A percentile compares a stretch with the other conserved stretches of the same genome.
These are phyloP conservation scores for Huntiella decipiens DNA, from an alignment of 2,329 filamentous ascomycete genomes.

Conservation along the genomic window DNA sequence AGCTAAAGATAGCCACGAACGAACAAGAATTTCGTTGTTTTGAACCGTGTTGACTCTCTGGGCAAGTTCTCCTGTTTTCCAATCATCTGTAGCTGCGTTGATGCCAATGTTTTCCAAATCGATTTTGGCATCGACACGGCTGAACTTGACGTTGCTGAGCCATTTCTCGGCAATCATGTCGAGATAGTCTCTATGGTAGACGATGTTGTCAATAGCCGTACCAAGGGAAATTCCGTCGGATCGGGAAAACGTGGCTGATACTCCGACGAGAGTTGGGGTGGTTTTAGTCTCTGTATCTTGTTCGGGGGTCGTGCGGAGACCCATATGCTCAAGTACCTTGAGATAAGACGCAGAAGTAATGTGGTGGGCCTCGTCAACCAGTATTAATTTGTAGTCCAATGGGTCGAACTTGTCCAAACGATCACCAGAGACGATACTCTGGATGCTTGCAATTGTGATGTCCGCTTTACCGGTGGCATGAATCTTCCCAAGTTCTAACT, in stretches of 20 bases:
- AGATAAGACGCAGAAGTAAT: conserved; percentile 76
- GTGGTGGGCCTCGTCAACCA: conserved; percentile 95
- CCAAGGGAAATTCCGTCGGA: conserved; percentile 73
- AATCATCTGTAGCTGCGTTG: conserved; percentile 43
- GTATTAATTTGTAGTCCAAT: conserved; percentile 60
- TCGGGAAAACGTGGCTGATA: conserved; percentile 63
- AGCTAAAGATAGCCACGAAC: conserved; percentile 61
- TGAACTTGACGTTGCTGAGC: conserved; percentile 84
- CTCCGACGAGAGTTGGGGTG: conserved; percentile 56
- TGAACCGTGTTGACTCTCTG: conserved; percentile 62
- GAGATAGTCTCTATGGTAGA: conserved; percentile 66
- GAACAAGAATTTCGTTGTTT: conserved; percentile 68
- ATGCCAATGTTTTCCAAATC: conserved; percentile 51
- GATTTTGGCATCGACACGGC: conserved; percentile 67
- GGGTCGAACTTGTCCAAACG: conserved; percentile 74
- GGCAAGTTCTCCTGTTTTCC: conserved; percentile 59
- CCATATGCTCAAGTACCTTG: conserved; percentile 58
- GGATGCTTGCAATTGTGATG: conserved; percentile 82
- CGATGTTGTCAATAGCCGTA: conserved; percentile 78
- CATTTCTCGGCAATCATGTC: conserved; percentile 70
- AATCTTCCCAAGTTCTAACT: conserved; percentile 75
- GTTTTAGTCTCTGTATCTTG: conserved; percentile 20
- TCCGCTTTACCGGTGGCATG: conserved; percentile 67
- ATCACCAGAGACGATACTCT: conserved; percentile 59
- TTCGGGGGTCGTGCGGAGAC: conserved; percentile 30